These are phyloP conservation scores for Ophiosphaerella korrae DNA, from an alignment of 2,329 filamentous ascomycete species.

Conservation along the genomic window DNA sequence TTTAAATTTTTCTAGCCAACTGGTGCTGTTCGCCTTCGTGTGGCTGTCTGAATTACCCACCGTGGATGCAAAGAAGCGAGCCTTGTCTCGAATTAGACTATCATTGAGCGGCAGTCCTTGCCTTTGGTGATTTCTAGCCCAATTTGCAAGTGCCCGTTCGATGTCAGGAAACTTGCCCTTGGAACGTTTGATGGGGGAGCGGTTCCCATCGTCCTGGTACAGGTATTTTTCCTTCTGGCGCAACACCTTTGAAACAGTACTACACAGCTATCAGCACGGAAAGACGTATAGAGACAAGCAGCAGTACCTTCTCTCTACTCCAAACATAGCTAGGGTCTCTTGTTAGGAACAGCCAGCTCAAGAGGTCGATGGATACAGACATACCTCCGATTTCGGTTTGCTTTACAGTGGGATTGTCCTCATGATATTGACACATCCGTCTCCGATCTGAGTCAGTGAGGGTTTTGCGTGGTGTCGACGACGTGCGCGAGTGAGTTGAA, in stretches of 20 bases:
- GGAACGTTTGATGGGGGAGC: slow-evolving; percentile 77
- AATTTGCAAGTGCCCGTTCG: slow-evolving; percentile 86
- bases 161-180: slow-evolving; percentile 91
- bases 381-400: slow-evolving; percentile 93
- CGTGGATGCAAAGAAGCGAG: slow-evolving; percentile 76
- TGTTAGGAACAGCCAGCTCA: slow-evolving; percentile 35
- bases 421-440: slow-evolving; percentile 91
- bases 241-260: slow-evolving; percentile 97
- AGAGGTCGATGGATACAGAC: slow-evolving; percentile 37
- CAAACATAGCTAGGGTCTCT: slow-evolving; percentile 72
- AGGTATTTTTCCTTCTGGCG: slow-evolving; percentile 95
- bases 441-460: slow-evolving; percentile 89
- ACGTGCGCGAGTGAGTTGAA: slow-evolving; percentile 48
- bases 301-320: slow-evolving; percentile 90
- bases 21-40: slow-evolving; percentile 71
- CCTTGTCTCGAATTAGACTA: slow-evolving; percentile 83
- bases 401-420: slow-evolving; percentile 86
- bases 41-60: slow-evolving; percentile 74
- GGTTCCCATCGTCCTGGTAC: slow-evolving; percentile 76
- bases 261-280: slow-evolving; percentile 50
- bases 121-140: slow-evolving; percentile 80
- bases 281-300: slow-evolving; percentile 8
- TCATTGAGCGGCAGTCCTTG: slow-evolving; percentile 76
- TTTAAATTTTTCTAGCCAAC: slow-evolving; percentile 95
- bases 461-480: slow-evolving; percentile 77